Evolutionary conservation across 805 yeast species (phyloP).

Genomic region (Spathaspora hagerdaliae): DNA sequence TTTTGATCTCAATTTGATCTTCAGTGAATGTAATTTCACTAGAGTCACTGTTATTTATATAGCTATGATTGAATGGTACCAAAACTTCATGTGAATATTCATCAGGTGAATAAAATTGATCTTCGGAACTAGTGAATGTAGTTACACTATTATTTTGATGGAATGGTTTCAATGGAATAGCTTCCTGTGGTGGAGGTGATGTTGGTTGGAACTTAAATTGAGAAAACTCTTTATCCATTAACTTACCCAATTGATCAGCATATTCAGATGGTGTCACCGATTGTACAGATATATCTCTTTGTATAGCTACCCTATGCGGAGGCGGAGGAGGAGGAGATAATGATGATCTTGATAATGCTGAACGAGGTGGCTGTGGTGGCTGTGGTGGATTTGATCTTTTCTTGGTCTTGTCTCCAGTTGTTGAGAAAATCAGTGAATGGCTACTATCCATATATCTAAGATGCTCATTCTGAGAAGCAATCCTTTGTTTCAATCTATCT

Average conservation of each 20-base stretch:
- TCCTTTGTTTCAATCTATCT: not conserved
- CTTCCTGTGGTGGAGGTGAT: too few species aligned
- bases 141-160: slow-evolving; percentile 8
- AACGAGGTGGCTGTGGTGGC: not conserved
- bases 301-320: not conserved
- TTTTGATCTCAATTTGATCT: slow-evolving; percentile 1
- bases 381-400: too few species aligned
- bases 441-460: not conserved
- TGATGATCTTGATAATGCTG: too few species aligned
- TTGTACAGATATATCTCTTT: slow-evolving; percentile 15
- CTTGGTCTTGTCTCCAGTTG: not conserved
- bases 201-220: not conserved
- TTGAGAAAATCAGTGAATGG: not conserved
- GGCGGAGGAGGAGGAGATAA: not conserved
- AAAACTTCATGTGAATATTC: not conserved
- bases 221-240: slow-evolving; percentile 27
- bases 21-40: slow-evolving; percentile 21
- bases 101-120: slow-evolving; percentile 1
- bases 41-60: slow-evolving; percentile 4
- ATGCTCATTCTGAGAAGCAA: not conserved
- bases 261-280: slow-evolving; percentile 25
- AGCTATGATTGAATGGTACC: not conserved
- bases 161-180: not conserved
- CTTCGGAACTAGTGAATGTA: slow-evolving; percentile 7
- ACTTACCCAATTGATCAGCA: slow-evolving; percentile 24